Conservation (phyloP, 2,329 filamentous ascomycete genomes). For the Fusarium buharicum region DNA sequence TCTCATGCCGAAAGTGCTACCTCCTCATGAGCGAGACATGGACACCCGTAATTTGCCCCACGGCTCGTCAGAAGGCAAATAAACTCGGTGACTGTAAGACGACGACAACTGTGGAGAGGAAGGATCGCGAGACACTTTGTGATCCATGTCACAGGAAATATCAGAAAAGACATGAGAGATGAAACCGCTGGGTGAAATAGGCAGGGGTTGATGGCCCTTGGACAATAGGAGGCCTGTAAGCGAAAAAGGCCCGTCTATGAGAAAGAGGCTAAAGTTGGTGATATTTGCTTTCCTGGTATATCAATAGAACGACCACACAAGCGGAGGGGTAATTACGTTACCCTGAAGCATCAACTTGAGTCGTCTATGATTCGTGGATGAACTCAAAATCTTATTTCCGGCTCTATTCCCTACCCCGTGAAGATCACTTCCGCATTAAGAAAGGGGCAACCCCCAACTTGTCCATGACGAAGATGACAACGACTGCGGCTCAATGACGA, state of each 20-base stretch:
- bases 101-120: neutral
- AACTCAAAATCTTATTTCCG: no score
- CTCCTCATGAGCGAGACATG: neutral
- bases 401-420: neutral
- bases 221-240: no score
- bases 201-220: no score
- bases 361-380: no score
- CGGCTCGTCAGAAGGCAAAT: neutral
- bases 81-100: neutral
- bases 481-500: neutral
- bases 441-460: no score
- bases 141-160: constrained; percentile 2
- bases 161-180: neutral
- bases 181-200: neutral
- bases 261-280: no score
- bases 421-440: no score
- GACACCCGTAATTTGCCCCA: neutral
- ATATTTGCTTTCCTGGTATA: no score
- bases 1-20: constrained; percentile 4
- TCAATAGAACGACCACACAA: no score
- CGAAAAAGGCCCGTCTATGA: no score
- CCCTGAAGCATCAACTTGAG: no score
- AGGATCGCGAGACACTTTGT: neutral
- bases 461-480: neutral
- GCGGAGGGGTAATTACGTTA: no score